Base-by-base conservation (phyloP, 2,329 filamentous ascomycete species). In the Phialophora chinensis region DNA sequence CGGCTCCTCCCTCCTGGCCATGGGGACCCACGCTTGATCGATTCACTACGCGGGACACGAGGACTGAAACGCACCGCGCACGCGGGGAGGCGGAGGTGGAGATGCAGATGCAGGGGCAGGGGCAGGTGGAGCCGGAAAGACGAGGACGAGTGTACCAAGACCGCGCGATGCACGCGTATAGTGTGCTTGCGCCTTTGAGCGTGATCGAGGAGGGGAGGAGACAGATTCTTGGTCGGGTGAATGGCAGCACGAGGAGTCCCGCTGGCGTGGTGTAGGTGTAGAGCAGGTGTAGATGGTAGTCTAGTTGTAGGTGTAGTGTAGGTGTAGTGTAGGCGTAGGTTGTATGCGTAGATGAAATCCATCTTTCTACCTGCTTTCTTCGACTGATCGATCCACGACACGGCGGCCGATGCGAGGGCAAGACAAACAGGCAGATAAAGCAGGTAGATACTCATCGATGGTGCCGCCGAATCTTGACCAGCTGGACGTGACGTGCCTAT, bases 141-240 rank as follows among this genome's bases (percentile, higher is more conserved):
- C 27, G 65, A 55, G 38, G 42, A 35, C 49, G 11, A 14, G 8
- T 23, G 49, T 10, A 53, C 23, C 49, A 53, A 29, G 49, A 53
- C 10, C 23, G 20, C 7, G 47, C 31, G 12, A 47, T 20, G 14
- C 58, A 56, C 38, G 17, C 11, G 11, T 69, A 58, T 53, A 69
- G 63, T n/a, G 63, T 69, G 42, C 44, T 64, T 4, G 49, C 67
- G 56, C 67, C 67, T 2, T 23, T 65, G 52, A 31, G 31, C 14
- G 60, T 69, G 4, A 63, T 69, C 17, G 56, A 66, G 52, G 27
- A 58, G 17, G 67, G 63, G 17, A 63, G 64, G 38, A 64, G 53
- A 42, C 63, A 31, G 42, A 64, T 69, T 50, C 60, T 60, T n/a
- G 25, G 38, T 17, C 25, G 6, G 17, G 14, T 3, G 6, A 3